These are phyloP conservation scores for Penicillium sp. DNA, from an alignment of 2,329 filamentous ascomycete genomes.

Conservation along the genomic window DNA sequence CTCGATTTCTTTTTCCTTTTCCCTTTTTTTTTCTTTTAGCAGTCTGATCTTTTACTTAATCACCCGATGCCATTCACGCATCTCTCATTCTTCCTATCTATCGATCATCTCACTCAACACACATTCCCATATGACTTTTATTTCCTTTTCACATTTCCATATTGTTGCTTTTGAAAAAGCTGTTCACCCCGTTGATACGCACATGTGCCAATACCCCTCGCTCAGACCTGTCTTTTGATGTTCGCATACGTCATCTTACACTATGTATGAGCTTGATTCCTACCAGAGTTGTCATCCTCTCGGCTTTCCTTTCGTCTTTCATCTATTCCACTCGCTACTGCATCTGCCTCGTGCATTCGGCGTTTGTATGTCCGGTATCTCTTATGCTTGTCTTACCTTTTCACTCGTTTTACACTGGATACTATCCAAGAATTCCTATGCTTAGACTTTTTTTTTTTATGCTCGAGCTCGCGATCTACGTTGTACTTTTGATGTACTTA, in stretches of 20 bases:
- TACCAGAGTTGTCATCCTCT: neutral
- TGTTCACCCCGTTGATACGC: slow-evolving; percentile 15
- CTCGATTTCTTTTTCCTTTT: slow-evolving; percentile 11
- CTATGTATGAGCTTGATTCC: neutral
- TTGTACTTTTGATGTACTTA: neutral
- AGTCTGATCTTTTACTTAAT: slow-evolving; percentile 5
- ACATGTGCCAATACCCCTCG: slow-evolving; percentile 23
- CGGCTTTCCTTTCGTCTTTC: neutral
- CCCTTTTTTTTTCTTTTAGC: neutral
- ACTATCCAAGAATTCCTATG: neutral
- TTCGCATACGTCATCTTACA: neutral
- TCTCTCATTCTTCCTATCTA: neutral
- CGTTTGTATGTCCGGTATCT: neutral
- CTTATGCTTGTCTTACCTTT: neutral
- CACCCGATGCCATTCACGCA: slow-evolving; percentile 2
- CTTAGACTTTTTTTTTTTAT: neutral
- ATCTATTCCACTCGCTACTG: neutral
- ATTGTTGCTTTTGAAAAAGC: slow-evolving; percentile 22
- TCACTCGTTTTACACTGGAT: neutral
- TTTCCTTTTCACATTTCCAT: slow-evolving; percentile 6
- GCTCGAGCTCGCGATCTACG: neutral
- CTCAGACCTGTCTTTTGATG: slow-evolving; percentile 2
- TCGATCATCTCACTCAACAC: neutral
- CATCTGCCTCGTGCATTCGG: neutral
- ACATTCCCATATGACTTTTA: slow-evolving; percentile 6